Evolutionary conservation across 805 yeast genomes (phyloP).

Genomic region (Cyberlindnera mycetangii): DNA sequence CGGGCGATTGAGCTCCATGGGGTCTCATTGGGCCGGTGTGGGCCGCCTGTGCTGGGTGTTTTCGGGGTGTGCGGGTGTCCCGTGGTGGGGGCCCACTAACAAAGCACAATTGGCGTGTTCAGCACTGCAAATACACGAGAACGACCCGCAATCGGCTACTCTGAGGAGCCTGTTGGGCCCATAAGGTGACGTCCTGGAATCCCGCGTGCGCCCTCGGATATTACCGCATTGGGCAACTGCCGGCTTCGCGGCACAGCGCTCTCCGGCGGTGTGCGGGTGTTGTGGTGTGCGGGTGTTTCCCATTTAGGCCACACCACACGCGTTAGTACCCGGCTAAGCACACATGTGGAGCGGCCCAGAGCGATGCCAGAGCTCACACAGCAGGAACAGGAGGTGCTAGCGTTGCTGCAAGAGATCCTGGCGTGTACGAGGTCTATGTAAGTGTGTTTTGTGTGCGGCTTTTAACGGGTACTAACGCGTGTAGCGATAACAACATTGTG

Average conservation of each 20-base stretch:
- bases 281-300: constrained; percentile 3
- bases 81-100: not conserved
- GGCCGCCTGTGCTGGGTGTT: not conserved
- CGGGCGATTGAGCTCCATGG: constrained; percentile 15
- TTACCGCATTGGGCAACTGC: not conserved
- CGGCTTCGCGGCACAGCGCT: no score
- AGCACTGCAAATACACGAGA: no score
- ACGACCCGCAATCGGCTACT: no score
- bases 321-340: no score
- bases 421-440: constrained; percentile 8
- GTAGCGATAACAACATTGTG: constrained; percentile 4
- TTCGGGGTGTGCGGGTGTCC: not conserved
- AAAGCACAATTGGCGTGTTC: no score
- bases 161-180: not conserved
- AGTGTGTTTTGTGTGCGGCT: no score
- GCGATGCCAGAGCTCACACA: not conserved
- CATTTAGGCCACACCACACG: not conserved
- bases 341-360: no score
- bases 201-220: not conserved
- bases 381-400: constrained; percentile 7
- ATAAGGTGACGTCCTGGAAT: not conserved
- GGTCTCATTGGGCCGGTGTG: not conserved
- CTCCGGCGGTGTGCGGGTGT: no score
- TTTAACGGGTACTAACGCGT: not conserved
- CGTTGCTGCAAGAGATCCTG: constrained; percentile 4